These are phyloP conservation scores for Irpex sp. DNA, from an alignment of 1,284 basidiomycete genomes.

Conservation along the genomic window DNA sequence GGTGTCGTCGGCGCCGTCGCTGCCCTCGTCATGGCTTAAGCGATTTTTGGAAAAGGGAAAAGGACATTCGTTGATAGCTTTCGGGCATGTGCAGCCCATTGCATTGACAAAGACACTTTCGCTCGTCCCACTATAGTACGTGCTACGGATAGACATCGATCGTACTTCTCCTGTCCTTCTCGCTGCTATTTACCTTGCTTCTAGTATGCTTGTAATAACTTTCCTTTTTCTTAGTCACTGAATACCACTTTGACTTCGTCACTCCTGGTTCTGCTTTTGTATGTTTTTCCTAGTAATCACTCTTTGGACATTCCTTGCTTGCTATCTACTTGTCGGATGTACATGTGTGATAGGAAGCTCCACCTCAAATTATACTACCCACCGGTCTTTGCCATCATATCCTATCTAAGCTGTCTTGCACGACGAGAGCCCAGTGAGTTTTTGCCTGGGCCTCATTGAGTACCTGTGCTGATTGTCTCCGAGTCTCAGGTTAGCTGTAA, in stretches of 20 bases:
- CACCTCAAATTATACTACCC: background rate
- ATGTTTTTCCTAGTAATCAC: background rate
- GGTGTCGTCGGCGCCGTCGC: conserved; percentile 24
- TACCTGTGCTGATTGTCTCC: too few species aligned
- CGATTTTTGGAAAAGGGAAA: conserved; percentile 6
- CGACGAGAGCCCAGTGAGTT: background rate
- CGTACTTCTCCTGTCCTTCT: background rate
- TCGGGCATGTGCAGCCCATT: background rate
- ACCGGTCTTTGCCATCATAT: background rate
- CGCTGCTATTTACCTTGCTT: background rate
- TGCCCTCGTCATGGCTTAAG: conserved; percentile 26
- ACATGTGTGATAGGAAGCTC: background rate
- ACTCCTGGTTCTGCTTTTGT: background rate
- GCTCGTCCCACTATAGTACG: background rate
- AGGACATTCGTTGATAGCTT: background rate
- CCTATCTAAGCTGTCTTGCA: background rate
- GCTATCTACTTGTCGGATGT: background rate
- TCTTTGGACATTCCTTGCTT: background rate
- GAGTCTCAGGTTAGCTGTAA: too few species aligned
- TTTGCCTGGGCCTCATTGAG: background rate
- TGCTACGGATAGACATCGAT: background rate
- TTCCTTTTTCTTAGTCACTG: background rate
- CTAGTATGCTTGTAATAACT: background rate
- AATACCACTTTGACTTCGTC: background rate
- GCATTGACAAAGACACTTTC: background rate